Evolutionary conservation across 2,329 filamentous ascomycete genomes (phyloP).

Genomic region (Neofusicoccum kwambonambiense): DNA sequence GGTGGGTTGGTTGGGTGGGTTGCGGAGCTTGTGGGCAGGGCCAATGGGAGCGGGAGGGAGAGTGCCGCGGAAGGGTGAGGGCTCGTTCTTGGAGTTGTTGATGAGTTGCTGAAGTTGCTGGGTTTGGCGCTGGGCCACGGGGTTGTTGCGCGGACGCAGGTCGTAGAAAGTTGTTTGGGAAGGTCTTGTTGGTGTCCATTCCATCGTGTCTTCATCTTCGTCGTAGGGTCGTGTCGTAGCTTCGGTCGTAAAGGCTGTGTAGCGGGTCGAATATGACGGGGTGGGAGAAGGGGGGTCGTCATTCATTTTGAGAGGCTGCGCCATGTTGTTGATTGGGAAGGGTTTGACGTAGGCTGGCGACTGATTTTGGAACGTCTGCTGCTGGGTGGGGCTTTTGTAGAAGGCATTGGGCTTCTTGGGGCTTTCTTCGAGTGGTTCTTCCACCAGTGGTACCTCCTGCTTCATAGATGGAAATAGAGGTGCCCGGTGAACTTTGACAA

Average conservation of each 20-base stretch:
- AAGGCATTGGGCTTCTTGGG: constrained; percentile 19
- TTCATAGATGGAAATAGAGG: constrained; percentile 29
- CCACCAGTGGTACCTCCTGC: constrained; percentile 28
- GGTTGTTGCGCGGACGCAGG: constrained; percentile 4
- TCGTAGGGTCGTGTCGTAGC: constrained; percentile 17
- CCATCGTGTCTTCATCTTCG: constrained; percentile 61
- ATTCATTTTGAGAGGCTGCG: constrained; percentile 22
- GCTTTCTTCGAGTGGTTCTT: constrained; percentile 17
- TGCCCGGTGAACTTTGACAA: constrained; percentile 58
- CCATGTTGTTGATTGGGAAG: constrained; percentile 38
- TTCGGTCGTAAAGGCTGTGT: constrained; percentile 16
- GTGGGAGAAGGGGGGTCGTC: constrained; percentile 33
- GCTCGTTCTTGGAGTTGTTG: constrained; percentile 30
- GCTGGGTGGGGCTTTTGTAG: constrained; percentile 28
- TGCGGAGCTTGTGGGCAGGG: constrained; percentile 62
- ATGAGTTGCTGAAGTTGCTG: constrained; percentile 25
- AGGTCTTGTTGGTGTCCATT: constrained; percentile 67
- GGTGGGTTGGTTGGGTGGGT: constrained; percentile 56
- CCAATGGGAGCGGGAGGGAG: constrained; percentile 67
- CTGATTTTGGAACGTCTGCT: constrained; percentile 32
- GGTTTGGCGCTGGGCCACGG: neutral
- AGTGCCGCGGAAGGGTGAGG: constrained; percentile 65
- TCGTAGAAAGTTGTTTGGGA: constrained; percentile 18
- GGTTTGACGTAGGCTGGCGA: constrained; percentile 38
- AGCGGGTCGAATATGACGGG: constrained; percentile 26